Conservation (phyloP, 129 eudicot genomes). For the Pulicaria dysenterica region DNA sequence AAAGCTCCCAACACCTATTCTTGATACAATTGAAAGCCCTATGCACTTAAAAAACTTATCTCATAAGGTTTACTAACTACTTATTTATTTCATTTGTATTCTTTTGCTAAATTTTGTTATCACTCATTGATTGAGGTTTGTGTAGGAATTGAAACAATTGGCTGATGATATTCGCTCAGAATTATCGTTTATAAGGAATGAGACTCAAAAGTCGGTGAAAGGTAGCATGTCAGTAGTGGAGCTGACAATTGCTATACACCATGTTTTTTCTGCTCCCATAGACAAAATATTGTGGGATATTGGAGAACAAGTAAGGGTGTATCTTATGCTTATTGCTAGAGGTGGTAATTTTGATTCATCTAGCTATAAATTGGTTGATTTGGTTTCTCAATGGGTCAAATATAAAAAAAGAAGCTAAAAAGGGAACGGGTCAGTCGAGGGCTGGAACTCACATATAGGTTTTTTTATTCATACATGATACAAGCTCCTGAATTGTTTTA, state of each 20-base stretch:
- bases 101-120: constrained; percentile 1
- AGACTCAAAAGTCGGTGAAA: constrained; percentile 51
- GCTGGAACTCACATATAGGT: not conserved
- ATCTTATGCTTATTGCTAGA: constrained; percentile 1
- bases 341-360: not conserved
- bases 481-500: not conserved
- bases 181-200: constrained; percentile 55
- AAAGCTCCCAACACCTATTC: constrained; percentile 78
- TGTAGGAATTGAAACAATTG: constrained; percentile 77
- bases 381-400: not conserved
- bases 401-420: not conserved
- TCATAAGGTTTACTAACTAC: constrained; percentile 51
- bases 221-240: constrained; percentile 81
- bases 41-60: constrained; percentile 78
- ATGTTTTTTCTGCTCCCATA: constrained; percentile 81
- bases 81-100: not conserved
- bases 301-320: constrained; percentile 70
- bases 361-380: not conserved
- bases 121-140: constrained; percentile 21
- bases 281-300: constrained; percentile 95
- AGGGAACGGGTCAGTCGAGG: not conserved
- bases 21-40: constrained; percentile 80
- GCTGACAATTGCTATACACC: constrained; percentile 88
- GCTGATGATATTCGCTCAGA: constrained; percentile 89
- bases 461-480: not conserved